phyloP scores from a whole-genome alignment of 2,329 filamentous ascomycete genomes.

The Aplosporella prunicola region DNA sequence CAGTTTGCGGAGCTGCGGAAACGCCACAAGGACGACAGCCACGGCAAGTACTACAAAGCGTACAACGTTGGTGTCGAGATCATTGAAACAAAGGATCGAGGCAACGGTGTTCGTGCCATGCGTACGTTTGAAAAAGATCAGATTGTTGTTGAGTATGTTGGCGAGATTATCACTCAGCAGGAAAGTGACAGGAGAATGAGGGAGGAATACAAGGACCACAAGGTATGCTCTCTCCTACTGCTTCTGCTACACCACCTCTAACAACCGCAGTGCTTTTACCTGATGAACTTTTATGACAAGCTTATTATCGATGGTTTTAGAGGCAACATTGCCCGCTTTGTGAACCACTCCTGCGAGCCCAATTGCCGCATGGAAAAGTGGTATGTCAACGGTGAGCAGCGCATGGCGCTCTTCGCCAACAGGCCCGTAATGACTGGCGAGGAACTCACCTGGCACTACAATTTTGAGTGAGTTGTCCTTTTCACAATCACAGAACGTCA shows the following conservation, averaged over 20 bases:
- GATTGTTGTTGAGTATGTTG: constrained; percentile 97
- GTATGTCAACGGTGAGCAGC: constrained; percentile 85
- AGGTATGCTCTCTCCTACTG: constrained; percentile 60
- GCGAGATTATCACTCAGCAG: constrained; percentile 90
- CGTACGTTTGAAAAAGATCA: constrained; percentile 79
- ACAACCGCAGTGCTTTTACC: constrained; percentile 70
- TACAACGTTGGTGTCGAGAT: constrained; percentile 93
- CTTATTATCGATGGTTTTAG: constrained; percentile 97
- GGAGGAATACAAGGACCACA: constrained; percentile 84
- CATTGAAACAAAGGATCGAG: constrained; percentile 78
- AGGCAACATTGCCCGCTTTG: constrained; percentile 91
- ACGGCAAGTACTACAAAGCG: constrained; percentile 51
- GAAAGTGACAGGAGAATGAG: constrained; percentile 94
- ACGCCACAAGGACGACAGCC: constrained; percentile 8
- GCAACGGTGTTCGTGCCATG: constrained; percentile 85
- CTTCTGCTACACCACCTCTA: no score
- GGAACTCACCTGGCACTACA: constrained; percentile 90
- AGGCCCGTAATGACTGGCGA: constrained; percentile 86
- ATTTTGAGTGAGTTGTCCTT: constrained; percentile 50
- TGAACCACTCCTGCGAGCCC: constrained; percentile 94
- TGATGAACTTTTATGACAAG: constrained; percentile 97
- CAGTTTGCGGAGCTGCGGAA: constrained; percentile 70
- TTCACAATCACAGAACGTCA: no score
- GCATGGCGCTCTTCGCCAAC: constrained; percentile 94
- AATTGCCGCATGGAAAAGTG: constrained; percentile 98